Conservation (phyloP, 768 basidiomycete genomes). For the Goffeauzyma gilvescens region DNA sequence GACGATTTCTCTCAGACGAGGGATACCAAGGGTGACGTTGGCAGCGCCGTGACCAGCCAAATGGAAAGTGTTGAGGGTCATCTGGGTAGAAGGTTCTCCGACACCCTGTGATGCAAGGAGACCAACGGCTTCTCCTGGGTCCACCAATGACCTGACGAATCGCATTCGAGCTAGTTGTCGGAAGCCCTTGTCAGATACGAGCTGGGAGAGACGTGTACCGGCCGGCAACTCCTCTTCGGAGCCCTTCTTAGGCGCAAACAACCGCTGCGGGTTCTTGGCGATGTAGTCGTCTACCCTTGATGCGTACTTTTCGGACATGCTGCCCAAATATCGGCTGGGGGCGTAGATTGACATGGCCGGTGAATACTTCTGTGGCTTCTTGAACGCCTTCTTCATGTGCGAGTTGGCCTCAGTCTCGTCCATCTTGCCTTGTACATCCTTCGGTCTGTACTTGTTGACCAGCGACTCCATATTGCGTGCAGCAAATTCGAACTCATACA, state of each 20-base stretch:
- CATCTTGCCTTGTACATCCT: constrained; percentile 38
- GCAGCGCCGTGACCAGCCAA: constrained; percentile 98
- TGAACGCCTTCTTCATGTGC: constrained; percentile 81
- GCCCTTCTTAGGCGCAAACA: constrained; percentile 27
- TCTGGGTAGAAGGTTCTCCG: constrained; percentile 97
- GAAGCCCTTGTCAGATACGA: constrained; percentile 38
- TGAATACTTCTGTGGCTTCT: constrained; percentile 49
- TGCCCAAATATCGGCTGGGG: constrained; percentile 64
- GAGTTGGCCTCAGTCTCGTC: constrained; percentile 48
- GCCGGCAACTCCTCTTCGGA: constrained; percentile 31
- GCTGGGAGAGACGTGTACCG: constrained; percentile 32
- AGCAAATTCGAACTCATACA: constrained; percentile 82
- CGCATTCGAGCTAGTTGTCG: constrained; percentile 69
- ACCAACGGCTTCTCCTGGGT: constrained; percentile 97
- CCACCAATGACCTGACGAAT: constrained; percentile 80
- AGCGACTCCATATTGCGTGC: constrained; percentile 67
- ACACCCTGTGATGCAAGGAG: constrained; percentile 91
- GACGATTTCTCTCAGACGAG: constrained; percentile 92
- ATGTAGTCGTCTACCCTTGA: constrained; percentile 58
- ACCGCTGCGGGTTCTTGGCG: constrained; percentile 39
- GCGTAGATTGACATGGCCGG: constrained; percentile 58
- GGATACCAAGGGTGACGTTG: constrained; percentile 96
- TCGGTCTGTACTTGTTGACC: constrained; percentile 48
- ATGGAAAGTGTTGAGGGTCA: constrained; percentile 99
- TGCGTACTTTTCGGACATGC: constrained; percentile 83